A percentile compares a stretch with the other conserved stretches of the same genome.
Evolutionary conservation across 768 basidiomycete species (phyloP).

Genomic region (Trametes meyenii): DNA sequence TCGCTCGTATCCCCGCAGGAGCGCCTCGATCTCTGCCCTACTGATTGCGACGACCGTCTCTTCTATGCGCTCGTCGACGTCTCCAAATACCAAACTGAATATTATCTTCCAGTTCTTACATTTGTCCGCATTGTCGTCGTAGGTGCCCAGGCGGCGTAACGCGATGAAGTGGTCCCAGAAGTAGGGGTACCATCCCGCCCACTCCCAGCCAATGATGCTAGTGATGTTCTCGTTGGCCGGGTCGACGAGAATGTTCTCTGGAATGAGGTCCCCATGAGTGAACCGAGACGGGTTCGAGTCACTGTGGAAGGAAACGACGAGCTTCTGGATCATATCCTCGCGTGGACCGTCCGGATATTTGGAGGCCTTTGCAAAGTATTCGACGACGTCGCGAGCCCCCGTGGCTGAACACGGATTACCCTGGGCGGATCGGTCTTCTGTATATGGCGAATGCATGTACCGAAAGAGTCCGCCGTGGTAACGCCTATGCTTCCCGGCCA

Average conservation of each 20-base stretch:
- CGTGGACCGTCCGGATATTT: background rate
- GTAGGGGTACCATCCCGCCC: conserved; percentile 4
- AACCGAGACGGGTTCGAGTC: background rate
- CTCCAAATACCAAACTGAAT: too few relatives aligned
- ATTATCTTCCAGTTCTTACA: too few relatives aligned
- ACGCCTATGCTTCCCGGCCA: background rate
- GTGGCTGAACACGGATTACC: background rate
- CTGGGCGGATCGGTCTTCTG: background rate
- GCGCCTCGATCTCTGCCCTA: too few relatives aligned
- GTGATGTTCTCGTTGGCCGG: background rate
- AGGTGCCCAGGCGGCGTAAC: too few relatives aligned
- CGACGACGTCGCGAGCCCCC: background rate
- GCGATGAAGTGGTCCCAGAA: background rate
- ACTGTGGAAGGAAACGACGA: background rate
- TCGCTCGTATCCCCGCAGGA: too few relatives aligned
- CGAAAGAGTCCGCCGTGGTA: background rate
- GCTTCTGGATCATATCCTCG: background rate
- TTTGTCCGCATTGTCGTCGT: too few relatives aligned
- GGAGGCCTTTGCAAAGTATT: background rate
- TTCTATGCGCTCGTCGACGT: too few relatives aligned
- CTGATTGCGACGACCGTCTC: too few relatives aligned
- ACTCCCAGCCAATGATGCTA: conserved; percentile 2
- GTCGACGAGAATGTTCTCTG: conserved; percentile 6
- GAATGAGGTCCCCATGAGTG: background rate
- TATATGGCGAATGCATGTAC: background rate